Evolutionary conservation across 2,329 filamentous ascomycete species (phyloP).

Genomic region (Arthrobotrys entomopaga): DNA sequence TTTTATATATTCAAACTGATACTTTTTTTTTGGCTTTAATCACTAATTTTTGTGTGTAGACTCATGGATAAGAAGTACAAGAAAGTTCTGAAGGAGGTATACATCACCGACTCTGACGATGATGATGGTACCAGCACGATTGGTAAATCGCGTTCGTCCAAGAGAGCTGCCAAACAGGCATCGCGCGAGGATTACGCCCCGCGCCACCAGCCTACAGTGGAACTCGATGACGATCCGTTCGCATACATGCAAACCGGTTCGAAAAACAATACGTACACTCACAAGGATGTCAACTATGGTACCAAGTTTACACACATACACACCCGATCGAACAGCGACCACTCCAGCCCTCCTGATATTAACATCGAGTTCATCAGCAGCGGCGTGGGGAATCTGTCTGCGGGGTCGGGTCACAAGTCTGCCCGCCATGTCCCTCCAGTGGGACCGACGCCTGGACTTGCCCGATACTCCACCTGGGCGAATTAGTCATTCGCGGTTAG

Average conservation of each 20-base stretch:
- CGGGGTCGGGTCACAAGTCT: slow-evolving; percentile 32
- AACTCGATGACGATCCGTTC: slow-evolving; percentile 48
- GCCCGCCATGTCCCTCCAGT: slow-evolving; percentile 40
- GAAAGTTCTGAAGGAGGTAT: slow-evolving; percentile 26
- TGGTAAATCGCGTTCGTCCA: slow-evolving; percentile 35
- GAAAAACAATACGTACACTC: slow-evolving; percentile 27
- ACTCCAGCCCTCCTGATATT: slow-evolving; percentile 33
- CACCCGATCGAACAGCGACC: slow-evolving; percentile 41
- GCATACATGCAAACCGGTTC: slow-evolving; percentile 36
- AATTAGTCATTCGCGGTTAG: slow-evolving; percentile 21
- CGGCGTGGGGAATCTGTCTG: slow-evolving; percentile 32
- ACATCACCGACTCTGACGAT: slow-evolving; percentile 46
- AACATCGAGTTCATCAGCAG: slow-evolving; percentile 32
- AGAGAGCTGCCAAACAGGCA: slow-evolving; percentile 40
- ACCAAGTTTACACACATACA: slow-evolving; percentile 31
- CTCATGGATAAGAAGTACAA: slow-evolving; percentile 50
- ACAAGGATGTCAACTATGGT: slow-evolving; percentile 48
- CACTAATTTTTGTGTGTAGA: slow-evolving; percentile 34
- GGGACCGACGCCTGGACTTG: slow-evolving; percentile 25
- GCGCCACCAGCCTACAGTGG: slow-evolving; percentile 35
- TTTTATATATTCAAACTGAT: not conserved
- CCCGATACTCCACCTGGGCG: slow-evolving; percentile 35
- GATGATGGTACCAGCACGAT: slow-evolving; percentile 43
- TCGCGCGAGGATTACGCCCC: slow-evolving; percentile 49
- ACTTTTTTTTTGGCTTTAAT: not conserved